A percentile compares a stretch with the other conserved stretches of the same genome.
Evolutionary conservation across 2,329 filamentous ascomycete species (phyloP).

Genomic region (Fusarium brevicatenulatum): DNA sequence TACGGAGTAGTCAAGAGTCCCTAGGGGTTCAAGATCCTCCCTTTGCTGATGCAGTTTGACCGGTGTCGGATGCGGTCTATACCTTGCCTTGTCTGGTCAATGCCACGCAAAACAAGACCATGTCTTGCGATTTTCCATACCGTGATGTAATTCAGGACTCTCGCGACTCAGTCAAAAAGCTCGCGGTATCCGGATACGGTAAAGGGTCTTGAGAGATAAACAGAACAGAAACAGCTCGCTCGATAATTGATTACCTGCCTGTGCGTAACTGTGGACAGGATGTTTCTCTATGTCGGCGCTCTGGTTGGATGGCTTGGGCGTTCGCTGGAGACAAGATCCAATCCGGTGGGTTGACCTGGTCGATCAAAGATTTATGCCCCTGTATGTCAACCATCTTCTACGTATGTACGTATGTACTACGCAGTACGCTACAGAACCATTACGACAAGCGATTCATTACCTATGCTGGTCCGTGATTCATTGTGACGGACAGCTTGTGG

Average conservation of each 20-base stretch:
- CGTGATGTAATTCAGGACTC: slow-evolving; percentile 30
- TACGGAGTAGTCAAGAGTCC: neutral
- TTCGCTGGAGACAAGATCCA: slow-evolving; percentile 27
- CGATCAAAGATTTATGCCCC: slow-evolving; percentile 26
- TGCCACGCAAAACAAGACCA: neutral
- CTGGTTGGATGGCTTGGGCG: slow-evolving; percentile 35
- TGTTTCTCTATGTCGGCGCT: slow-evolving; percentile 32
- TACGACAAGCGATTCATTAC: neutral
- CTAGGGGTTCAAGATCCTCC: slow-evolving; percentile 2
- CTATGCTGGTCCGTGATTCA: slow-evolving; percentile 7
- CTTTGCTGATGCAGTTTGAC: neutral
- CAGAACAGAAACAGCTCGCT: slow-evolving; percentile 19
- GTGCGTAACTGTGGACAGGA: slow-evolving; percentile 28
- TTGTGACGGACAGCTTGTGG: slow-evolving; percentile 14
- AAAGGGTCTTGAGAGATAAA: slow-evolving; percentile 38
- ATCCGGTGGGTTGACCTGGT: slow-evolving; percentile 27
- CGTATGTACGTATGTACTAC: neutral
- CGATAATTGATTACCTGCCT: slow-evolving; percentile 3
- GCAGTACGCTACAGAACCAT: neutral
- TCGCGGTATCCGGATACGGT: slow-evolving; percentile 20
- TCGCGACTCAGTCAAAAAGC: slow-evolving; percentile 17
- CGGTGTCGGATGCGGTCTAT: neutral
- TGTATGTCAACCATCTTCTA: slow-evolving; percentile 6
- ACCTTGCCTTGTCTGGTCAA: slow-evolving; percentile 1
- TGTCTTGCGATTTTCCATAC: slow-evolving; percentile 13